A percentile compares a stretch with the other conserved stretches of the same genome.
These are phyloP conservation scores for Russula sp. DNA, from an alignment of 768 basidiomycete genomes.

Conservation along the genomic window DNA sequence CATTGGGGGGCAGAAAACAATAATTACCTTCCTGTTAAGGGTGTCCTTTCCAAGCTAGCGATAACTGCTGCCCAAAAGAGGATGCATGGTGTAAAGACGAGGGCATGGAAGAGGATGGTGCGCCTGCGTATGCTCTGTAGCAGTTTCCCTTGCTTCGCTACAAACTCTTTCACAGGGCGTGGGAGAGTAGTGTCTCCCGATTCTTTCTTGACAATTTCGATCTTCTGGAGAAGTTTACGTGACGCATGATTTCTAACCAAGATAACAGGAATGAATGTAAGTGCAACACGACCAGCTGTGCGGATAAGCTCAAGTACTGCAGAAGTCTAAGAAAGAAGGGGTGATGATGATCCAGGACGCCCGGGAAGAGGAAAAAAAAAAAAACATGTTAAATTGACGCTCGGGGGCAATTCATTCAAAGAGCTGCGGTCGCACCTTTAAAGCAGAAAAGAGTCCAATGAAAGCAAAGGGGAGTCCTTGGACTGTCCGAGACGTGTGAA, in stretches of 20 bases:
- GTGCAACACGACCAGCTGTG: conserved; percentile 64
- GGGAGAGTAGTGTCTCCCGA: conserved; percentile 42
- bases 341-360: neutral
- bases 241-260: conserved; percentile 56
- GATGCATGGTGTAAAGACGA: conserved; percentile 58
- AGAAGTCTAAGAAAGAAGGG: conserved; percentile 57
- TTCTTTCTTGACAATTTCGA: conserved; percentile 42
- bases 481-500: conserved; percentile 43
- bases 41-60: conserved; percentile 73
- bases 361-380: no score
- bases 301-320: conserved; percentile 68
- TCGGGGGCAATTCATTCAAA: neutral
- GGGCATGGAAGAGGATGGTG: conserved; percentile 50
- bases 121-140: conserved; percentile 49
- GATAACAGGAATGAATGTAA: conserved; percentile 73
- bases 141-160: conserved; percentile 50
- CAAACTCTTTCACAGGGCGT: conserved; percentile 38
- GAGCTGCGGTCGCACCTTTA: conserved; percentile 55
- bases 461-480: conserved; percentile 38
- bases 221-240: conserved; percentile 49
- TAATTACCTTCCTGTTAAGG: conserved; percentile 74
- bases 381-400: conserved; percentile 22
- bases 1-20: neutral
- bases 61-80: conserved; percentile 68
- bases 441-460: conserved; percentile 54